Percentiles rank a stretch among this genome's conserved stretches.
phyloP scores from a whole-genome alignment of 305 asterid species.

The Fraxinus albicans region DNA sequence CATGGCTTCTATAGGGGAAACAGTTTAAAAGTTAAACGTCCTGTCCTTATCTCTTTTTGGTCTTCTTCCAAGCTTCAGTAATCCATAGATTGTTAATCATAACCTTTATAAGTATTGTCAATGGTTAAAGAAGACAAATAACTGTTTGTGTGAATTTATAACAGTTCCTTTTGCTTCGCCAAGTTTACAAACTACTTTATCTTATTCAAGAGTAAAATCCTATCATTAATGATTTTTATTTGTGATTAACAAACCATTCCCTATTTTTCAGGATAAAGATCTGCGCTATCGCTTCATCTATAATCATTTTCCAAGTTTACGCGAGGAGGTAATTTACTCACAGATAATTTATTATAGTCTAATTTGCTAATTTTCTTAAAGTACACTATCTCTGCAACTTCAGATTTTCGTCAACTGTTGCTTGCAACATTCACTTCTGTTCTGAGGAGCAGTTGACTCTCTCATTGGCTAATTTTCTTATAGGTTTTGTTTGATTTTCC shows the following conservation, averaged over 20 bases:
- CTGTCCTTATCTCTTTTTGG: neutral
- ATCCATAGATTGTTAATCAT: neutral
- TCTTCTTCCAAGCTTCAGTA: neutral
- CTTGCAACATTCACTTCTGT: neutral
- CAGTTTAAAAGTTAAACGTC: neutral
- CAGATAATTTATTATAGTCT: neutral
- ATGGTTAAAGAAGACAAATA: neutral
- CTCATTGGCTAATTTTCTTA: neutral
- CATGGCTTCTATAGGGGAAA: neutral
- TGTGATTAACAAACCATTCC: neutral
- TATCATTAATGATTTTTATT: neutral
- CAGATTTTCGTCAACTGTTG: neutral
- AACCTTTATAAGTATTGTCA: neutral
- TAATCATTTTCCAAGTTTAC: conserved; percentile 85
- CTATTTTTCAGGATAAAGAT: conserved; percentile 64
- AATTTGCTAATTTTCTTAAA: neutral
- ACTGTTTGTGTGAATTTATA: neutral
- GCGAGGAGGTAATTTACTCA: conserved; percentile 62
- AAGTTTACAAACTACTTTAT: neutral
- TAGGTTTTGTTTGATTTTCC: neutral
- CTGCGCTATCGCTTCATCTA: conserved; percentile 89
- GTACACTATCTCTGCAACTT: neutral
- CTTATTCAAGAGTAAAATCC: neutral
- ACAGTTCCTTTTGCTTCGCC: neutral
- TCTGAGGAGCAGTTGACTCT: neutral